Base-by-base conservation (phyloP, 495 filamentous ascomycete species). In the Arthonia radiata region DNA sequence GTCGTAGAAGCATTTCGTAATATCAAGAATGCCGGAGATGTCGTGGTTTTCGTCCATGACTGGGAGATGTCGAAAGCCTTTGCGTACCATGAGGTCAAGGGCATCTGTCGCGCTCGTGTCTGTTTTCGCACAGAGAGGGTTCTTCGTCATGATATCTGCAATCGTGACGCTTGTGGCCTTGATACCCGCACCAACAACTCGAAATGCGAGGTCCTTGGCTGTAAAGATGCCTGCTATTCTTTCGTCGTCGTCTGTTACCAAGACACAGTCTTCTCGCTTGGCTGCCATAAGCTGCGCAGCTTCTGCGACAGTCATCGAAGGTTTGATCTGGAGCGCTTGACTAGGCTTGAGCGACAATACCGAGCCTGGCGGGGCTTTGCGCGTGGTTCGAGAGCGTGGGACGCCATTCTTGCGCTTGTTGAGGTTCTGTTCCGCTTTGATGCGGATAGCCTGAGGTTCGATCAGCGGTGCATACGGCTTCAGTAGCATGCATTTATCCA, bases 11-110 rank as follows among this genome's bases (percentile, higher is more conserved):
- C 86, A 97, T 52, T 94, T 97, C 15, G 86, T 97, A 42, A 97
- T 97, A 56, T 97, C 86, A 24, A 97, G 59, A 34, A 97, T 81
- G 52, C 86, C 86, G 11, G 83, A 92, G 31, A 97, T 97, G 43
- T 97, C 81, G 45, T 94, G 83, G 50, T 94, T 92, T 58, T 97
- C 86, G 47, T 97, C 86, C 86, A 97, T 97, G 24, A 97, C 86
- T 2, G 86, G 86, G 34, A 97, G 49, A 63, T 97, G 86, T 39
- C 86, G 64, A 56, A 97, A 97, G 9, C 86, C 86, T 50, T 94
- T 97, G 31, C 81, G 60, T 26, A 97, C 86, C 86, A 97, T 97
- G 26, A 97, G 59, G 44, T 97, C 82, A 32, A 97, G 54, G 14
- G 86, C 86, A 53, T 97, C 86, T 22, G 86, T 99, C 12, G 86